phyloP scores from a whole-genome alignment of 768 basidiomycete species.

The Hericium coralloides region DNA sequence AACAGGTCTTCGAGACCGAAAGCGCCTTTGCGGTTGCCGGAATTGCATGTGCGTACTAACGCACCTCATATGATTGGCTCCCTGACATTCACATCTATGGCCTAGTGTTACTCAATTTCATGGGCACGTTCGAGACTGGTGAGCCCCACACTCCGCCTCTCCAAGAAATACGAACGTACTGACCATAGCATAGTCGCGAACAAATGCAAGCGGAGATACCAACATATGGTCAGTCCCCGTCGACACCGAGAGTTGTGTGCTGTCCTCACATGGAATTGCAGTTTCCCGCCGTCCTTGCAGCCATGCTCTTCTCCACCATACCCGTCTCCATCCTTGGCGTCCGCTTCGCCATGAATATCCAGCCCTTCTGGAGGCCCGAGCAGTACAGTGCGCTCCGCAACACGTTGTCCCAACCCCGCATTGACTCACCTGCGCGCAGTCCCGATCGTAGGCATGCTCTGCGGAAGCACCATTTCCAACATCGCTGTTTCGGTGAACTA shows the following conservation, averaged over 20 bases:
- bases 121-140: constrained; percentile 77
- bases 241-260: no score
- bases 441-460: constrained; percentile 80
- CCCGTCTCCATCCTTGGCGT: constrained; percentile 73
- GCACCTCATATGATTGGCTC: neutral
- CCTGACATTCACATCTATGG: neutral
- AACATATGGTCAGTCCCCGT: constrained; percentile 52
- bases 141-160: constrained; percentile 13
- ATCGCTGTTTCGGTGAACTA: constrained; percentile 63
- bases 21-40: constrained; percentile 67
- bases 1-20: constrained; percentile 67
- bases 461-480: constrained; percentile 69
- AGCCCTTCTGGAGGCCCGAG: constrained; percentile 78
- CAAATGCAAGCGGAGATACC: constrained; percentile 65
- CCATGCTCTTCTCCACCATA: constrained; percentile 68
- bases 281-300: constrained; percentile 60
- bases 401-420: neutral
- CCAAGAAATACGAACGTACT: neutral
- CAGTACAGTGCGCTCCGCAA: constrained; percentile 49
- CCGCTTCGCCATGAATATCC: constrained; percentile 63
- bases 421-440: constrained; percentile 32
- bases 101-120: constrained; percentile 57
- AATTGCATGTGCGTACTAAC: constrained; percentile 51
- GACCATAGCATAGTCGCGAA: constrained; percentile 48
- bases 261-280: constrained; percentile 16